Percentiles rank a stretch among this genome's conserved stretches.
Evolutionary conservation across 2,329 filamentous ascomycete species (phyloP).

Genomic region (Ceratocystis diversiconidia): DNA sequence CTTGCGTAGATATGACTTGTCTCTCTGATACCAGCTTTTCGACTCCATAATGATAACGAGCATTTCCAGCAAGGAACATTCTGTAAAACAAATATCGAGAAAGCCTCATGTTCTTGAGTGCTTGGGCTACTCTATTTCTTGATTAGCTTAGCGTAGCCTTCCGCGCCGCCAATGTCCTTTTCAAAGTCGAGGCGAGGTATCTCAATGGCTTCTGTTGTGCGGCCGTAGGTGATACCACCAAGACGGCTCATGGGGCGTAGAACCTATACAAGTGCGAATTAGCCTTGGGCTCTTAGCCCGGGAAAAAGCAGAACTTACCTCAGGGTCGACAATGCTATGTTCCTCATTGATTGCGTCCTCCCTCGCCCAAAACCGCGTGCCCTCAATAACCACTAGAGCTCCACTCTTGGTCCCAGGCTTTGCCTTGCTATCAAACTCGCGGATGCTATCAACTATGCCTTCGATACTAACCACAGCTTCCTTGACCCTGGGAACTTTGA

Average conservation of each 20-base stretch:
- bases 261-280: conserved; percentile 31
- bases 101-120: not conserved
- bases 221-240: conserved; percentile 74
- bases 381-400: conserved; percentile 65
- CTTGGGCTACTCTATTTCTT: conserved; percentile 2
- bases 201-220: conserved; percentile 56
- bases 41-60: not conserved
- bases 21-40: not conserved
- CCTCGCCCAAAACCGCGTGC: conserved; percentile 73
- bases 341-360: conserved; percentile 79
- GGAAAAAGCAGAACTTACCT: conserved; percentile 29
- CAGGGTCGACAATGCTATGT: conserved; percentile 57
- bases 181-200: conserved; percentile 48
- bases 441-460: conserved; percentile 58
- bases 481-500: conserved; percentile 57
- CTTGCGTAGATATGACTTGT: not conserved
- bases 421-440: conserved; percentile 61
- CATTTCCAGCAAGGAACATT: not conserved
- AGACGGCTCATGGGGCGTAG: conserved; percentile 63
- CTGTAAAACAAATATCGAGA: not conserved
- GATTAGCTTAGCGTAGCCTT: conserved; percentile 41
- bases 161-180: conserved; percentile 37
- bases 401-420: conserved; percentile 61
- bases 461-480: conserved; percentile 78
- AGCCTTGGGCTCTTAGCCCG: not conserved